These are phyloP conservation scores for Nemania serpens DNA, from an alignment of 2,329 filamentous ascomycete genomes.

Conservation along the genomic window DNA sequence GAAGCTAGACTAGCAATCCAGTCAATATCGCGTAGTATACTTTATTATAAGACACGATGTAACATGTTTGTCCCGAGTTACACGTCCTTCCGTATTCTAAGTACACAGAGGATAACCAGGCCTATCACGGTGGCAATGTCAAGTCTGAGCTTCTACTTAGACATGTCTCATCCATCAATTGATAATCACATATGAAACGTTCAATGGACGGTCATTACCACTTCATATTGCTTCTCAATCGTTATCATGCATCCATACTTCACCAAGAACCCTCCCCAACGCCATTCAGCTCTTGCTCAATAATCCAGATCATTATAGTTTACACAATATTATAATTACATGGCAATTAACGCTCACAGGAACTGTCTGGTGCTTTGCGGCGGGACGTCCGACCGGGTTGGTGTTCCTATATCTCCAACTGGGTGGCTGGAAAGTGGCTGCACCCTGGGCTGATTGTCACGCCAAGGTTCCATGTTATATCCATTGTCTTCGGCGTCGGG, in stretches of 20 bases:
- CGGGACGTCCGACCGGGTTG: slow-evolving; percentile 19
- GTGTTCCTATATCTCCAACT: slow-evolving; percentile 15
- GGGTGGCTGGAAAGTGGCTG: slow-evolving; percentile 1
- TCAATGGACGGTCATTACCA: background rate
- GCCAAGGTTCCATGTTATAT: slow-evolving; percentile 39
- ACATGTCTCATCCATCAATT: background rate
- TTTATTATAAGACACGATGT: too few relatives aligned
- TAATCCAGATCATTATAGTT: background rate
- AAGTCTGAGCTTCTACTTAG: background rate
- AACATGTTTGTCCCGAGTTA: too few relatives aligned
- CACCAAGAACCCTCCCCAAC: background rate
- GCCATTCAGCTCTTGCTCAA: background rate
- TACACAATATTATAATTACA: background rate
- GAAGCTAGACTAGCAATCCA: too few relatives aligned
- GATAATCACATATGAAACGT: too few relatives aligned
- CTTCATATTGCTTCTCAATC: background rate
- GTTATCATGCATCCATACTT: background rate
- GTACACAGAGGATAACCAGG: background rate
- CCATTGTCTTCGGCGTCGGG: slow-evolving; percentile 28
- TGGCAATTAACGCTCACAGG: slow-evolving; percentile 4
- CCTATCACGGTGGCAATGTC: background rate
- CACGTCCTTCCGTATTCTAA: background rate
- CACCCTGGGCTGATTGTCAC: slow-evolving; percentile 1
- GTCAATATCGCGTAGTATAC: too few relatives aligned
- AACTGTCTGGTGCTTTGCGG: slow-evolving; percentile 17